These are phyloP conservation scores for Neurospora sp. DNA, from an alignment of 2,329 filamentous ascomycete species.

Conservation along the genomic window DNA sequence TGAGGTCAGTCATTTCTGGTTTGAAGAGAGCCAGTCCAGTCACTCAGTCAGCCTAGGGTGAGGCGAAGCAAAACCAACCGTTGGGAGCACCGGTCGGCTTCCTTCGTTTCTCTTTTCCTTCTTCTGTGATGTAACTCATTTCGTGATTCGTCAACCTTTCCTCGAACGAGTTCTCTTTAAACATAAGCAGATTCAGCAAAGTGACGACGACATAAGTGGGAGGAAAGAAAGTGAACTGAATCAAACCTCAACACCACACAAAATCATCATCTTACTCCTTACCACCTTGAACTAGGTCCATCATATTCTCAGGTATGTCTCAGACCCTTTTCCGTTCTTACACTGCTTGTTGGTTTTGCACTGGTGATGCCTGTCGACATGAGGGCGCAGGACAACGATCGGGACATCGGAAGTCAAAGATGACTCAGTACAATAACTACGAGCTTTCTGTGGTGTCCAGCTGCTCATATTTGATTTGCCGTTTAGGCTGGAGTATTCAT, in stretches of 20 bases:
- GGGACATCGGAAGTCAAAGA: neutral
- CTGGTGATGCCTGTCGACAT: neutral
- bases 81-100: neutral
- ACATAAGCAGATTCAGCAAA: neutral
- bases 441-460: neutral
- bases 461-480: neutral
- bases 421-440: neutral
- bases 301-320: neutral
- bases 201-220: neutral
- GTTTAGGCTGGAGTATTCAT: neutral
- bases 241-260: neutral
- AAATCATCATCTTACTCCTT: neutral
- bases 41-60: neutral
- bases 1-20: slow-evolving; percentile 20
- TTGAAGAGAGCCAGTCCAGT: neutral
- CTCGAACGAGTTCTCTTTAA: neutral
- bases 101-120: neutral
- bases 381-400: neutral
- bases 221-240: neutral
- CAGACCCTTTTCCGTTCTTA: neutral
- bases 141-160: neutral
- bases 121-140: neutral
- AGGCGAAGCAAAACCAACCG: neutral
- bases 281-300: neutral
- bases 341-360: neutral